phyloP scores from a whole-genome alignment of 2,329 filamentous ascomycete species.

The Phyllosticta citrichinensis region DNA sequence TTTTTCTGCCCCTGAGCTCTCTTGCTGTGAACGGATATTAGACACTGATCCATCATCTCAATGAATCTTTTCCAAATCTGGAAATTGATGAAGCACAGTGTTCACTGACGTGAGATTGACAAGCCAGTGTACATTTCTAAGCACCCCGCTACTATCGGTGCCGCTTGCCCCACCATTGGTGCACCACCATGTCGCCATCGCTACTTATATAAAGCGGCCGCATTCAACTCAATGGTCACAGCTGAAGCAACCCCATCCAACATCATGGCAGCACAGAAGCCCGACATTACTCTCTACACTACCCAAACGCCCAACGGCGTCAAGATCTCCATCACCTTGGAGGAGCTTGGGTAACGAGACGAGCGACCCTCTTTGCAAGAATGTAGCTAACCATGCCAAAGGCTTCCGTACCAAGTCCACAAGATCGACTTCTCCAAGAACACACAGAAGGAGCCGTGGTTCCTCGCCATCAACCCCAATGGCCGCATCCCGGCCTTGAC shows the following conservation, averaged over 20 bases:
- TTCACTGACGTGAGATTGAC: neutral
- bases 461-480: conserved; percentile 85
- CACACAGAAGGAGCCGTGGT: conserved; percentile 79
- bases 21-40: no score
- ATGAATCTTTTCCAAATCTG: neutral
- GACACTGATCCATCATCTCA: neutral
- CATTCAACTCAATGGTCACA: neutral
- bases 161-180: neutral
- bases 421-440: conserved; percentile 64
- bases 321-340: conserved; percentile 77
- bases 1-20: no score
- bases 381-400: neutral
- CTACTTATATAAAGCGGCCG: neutral
- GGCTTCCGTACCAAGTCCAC: conserved; percentile 65
- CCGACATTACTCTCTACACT: conserved; percentile 66
- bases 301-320: conserved; percentile 78
- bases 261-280: conserved; percentile 6
- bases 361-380: neutral
- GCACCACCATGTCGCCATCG: neutral
- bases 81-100: neutral
- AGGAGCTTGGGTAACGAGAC: conserved; percentile 53
- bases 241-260: neutral
- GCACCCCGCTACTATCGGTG: conserved; percentile 1
- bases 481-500: conserved; percentile 83
- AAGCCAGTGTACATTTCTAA: conserved; percentile 1